Evolutionary conservation across 345 rosid genomes (phyloP), one percentile per base, ranked within the genome.

Genomic region (Melastoma malabathricum): DNA sequence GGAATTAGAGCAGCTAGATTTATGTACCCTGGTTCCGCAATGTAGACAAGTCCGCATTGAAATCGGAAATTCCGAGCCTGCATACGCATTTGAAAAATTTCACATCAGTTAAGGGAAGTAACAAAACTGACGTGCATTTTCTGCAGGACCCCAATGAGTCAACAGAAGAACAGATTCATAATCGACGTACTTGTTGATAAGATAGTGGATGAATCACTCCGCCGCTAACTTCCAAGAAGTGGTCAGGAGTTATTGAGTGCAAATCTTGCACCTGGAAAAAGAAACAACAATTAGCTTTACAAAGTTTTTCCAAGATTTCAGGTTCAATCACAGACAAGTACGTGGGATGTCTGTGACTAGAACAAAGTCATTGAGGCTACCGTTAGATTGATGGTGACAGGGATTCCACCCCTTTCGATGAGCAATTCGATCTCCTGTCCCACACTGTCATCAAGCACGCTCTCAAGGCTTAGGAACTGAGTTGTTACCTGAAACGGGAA

Each of bases 41-140:
- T 93, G 47, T 87, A 92, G 47, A 82, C 93, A 48, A 84, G 77
- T 59, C 96, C 95, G 61, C 98, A 87, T 16, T 80, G 81, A 69
- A 87, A 84, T 48, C 86, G 66, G 48, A 87, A 92, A 68, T 87
- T 92, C 65, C 96, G 79, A 59, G 96, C 98, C 98, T 87, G 96
- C 70, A 63, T 63, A 57, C 41, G 13, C 51, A 51, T 29, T 29
- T 29, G 38, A 29, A 5, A 29, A 29, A 29, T 29, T 29, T 29
- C 38, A 29, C 38, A 27, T 27, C 38, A 1, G 38, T 29, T 29
- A 29, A 5, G 9, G 5, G 9, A 29, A 29, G 38, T 29, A 29
- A 27, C 6, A 5, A 1, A 29, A 29, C 9, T 29, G 9, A 29
- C 38, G 8, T 29, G 14, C 25, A 47, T 44, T 43, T 44, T 44